These are phyloP conservation scores for Psilocybe tampanensis DNA, from an alignment of 768 basidiomycete species.

Conservation along the genomic window DNA sequence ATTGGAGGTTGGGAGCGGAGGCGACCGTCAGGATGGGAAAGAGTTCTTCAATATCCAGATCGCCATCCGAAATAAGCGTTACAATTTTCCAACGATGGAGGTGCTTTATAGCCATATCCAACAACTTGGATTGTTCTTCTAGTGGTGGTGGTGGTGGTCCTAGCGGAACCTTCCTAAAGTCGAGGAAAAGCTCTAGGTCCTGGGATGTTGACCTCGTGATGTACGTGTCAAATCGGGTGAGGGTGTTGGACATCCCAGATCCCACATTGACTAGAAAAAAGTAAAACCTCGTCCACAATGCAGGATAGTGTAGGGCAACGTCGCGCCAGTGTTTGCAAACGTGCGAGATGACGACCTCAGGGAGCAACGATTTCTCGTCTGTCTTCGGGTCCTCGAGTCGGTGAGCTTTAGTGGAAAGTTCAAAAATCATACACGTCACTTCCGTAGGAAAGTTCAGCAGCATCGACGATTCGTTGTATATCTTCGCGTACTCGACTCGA, in stretches of 20 bases:
- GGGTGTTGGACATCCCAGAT: not conserved
- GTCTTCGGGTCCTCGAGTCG: not conserved
- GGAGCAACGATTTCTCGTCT: not conserved
- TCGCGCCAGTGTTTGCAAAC: conserved; percentile 24
- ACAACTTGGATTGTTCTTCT: conserved; percentile 1
- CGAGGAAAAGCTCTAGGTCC: conserved; percentile 19
- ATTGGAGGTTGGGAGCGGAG: conserved; percentile 19
- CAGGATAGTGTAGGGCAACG: conserved; percentile 15
- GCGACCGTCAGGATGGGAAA: not conserved
- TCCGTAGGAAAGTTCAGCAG: conserved; percentile 18
- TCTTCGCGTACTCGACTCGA: not conserved
- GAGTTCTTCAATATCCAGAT: not conserved
- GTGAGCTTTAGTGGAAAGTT: not conserved
- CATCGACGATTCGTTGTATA: conserved; percentile 17
- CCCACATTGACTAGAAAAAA: conserved; percentile 5
- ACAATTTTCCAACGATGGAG: conserved; percentile 20
- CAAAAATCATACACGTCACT: conserved; percentile 21
- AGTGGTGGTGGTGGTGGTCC: not conserved
- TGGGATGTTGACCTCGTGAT: conserved; percentile 18
- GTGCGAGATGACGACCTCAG: conserved; percentile 23
- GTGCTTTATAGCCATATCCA: conserved; percentile 11
- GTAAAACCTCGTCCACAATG: conserved; percentile 21
- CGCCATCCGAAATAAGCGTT: conserved; percentile 4
- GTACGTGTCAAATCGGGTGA: conserved; percentile 21
- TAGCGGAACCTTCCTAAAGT: conserved; percentile 9